phyloP scores from a whole-genome alignment of 140 eudicot species.

The Cichorium intybus region DNA sequence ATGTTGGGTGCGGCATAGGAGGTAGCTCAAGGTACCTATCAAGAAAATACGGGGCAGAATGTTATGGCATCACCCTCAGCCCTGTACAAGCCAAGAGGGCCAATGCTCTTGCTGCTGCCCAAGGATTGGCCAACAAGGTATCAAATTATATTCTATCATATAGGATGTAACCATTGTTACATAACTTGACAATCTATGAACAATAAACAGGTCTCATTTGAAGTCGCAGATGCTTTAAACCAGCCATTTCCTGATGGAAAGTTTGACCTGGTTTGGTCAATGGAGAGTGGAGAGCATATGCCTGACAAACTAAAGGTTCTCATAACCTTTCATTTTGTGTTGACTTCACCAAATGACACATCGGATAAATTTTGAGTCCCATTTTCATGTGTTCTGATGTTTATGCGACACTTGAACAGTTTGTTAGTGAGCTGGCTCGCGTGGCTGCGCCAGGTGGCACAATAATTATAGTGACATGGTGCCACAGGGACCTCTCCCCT shows the following conservation, averaged over 20 bases:
- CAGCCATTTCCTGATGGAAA: conserved; percentile 94
- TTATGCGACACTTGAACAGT: conserved; percentile 40
- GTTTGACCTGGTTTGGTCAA: conserved; percentile 95
- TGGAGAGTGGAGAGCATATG: conserved; percentile 99
- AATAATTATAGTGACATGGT: conserved; percentile 92
- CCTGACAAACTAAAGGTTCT: conserved; percentile 86
- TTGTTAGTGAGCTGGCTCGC: conserved; percentile 83
- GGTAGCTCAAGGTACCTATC: conserved; percentile 89
- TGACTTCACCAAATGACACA: not conserved
- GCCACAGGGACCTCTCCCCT: conserved; percentile 89
- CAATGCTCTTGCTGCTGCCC: conserved; percentile 72
- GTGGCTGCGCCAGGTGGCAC: conserved; percentile 99
- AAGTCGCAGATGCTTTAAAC: conserved; percentile 91
- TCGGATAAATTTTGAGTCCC: not conserved
- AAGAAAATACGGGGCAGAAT: conserved; percentile 64
- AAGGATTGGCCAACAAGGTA: conserved; percentile 79
- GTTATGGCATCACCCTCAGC: conserved; percentile 82
- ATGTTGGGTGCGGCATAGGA: conserved; percentile 97
- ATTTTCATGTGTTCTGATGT: not conserved
- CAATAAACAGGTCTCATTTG: conserved; percentile 63
- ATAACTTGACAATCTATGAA: not conserved
- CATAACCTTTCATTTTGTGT: too few relatives aligned
- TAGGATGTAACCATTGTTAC: too few relatives aligned
- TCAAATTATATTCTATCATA: not conserved
- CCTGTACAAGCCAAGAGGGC: conserved; percentile 89